Evolutionary conservation across 139 green algal genomes (phyloP).

Genomic region (Tetraselmis striata): DNA sequence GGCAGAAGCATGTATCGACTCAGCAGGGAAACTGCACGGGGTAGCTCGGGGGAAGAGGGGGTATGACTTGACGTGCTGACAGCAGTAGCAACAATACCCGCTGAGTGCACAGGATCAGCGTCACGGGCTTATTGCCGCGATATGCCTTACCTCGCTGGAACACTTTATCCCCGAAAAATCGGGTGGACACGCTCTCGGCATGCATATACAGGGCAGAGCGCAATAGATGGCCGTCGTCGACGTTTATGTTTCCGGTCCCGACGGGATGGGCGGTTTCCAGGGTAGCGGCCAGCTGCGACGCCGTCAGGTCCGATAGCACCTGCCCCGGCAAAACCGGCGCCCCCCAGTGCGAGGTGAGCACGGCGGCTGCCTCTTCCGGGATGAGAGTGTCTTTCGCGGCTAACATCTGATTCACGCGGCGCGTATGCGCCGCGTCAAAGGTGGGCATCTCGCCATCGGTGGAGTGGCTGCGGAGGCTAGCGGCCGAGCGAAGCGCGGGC

Average conservation of each 20-base stretch:
- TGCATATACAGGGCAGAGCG: not conserved
- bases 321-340: not conserved
- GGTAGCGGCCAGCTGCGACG: not conserved
- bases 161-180: constrained; percentile 2
- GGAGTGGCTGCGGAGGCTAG: not conserved
- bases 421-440: not conserved
- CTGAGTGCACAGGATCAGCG: too few species aligned
- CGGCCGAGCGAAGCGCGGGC: too few species aligned
- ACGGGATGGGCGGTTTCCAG: not conserved
- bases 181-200: not conserved
- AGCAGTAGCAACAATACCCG: too few species aligned
- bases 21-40: too few species aligned
- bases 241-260: not conserved
- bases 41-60: too few species aligned
- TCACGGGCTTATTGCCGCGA: too few species aligned
- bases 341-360: not conserved
- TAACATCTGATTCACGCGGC: not conserved
- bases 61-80: too few species aligned
- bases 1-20: too few species aligned
- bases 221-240: not conserved
- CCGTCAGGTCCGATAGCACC: not conserved
- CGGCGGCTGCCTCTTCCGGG: not conserved
- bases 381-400: not conserved
- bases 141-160: constrained; percentile 26
- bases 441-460: not conserved